Conservation (phyloP, 1,139 yeast species). For the Kurtzmaniella quercitrusa region DNA sequence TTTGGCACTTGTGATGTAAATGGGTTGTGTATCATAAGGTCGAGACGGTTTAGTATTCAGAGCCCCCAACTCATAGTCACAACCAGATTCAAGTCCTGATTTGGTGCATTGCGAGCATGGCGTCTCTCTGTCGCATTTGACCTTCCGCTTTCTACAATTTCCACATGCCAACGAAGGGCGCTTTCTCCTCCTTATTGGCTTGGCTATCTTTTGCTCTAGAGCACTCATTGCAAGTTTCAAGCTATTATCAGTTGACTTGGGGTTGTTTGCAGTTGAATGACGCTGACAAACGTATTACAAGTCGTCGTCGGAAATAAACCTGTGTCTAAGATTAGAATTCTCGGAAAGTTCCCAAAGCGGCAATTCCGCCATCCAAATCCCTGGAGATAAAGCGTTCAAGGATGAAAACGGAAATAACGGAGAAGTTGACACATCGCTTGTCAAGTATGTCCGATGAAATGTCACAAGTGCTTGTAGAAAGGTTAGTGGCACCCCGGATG, state of each 20-base stretch:
- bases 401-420: too few relatives aligned
- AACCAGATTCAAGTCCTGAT: conserved; percentile 17
- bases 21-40: conserved; percentile 11
- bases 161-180: conserved; percentile 34
- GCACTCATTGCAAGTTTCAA: too few relatives aligned
- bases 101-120: conserved; percentile 37
- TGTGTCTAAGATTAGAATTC: not conserved
- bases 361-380: not conserved
- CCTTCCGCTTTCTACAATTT: conserved; percentile 31
- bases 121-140: conserved; percentile 31
- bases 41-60: conserved; percentile 6
- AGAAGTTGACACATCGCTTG: too few relatives aligned
- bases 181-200: conserved; percentile 18
- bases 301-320: not conserved
- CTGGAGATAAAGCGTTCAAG: too few relatives aligned
- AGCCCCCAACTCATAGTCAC: conserved; percentile 22
- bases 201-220: not conserved
- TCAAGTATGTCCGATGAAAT: too few relatives aligned
- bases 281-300: not conserved
- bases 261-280: not conserved
- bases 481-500: too few relatives aligned
- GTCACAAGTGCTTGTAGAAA: too few relatives aligned
- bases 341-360: not conserved
- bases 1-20: conserved; percentile 21
- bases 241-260: not conserved